Evolutionary conservation across 2,329 filamentous ascomycete species (phyloP).

Genomic region (Dactylellina parvicollis): DNA sequence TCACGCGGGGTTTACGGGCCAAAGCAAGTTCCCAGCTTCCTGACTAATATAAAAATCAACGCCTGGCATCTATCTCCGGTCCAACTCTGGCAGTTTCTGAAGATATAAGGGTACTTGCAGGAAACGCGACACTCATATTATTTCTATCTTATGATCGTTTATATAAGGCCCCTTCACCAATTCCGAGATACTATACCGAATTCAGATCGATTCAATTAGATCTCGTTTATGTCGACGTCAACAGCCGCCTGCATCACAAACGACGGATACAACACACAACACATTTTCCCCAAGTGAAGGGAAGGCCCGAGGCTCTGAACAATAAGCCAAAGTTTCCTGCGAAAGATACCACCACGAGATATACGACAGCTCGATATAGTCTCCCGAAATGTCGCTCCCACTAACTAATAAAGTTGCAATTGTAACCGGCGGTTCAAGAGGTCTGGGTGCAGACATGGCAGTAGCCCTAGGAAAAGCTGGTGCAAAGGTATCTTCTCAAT

Average conservation of each 20-base stretch:
- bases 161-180: too few relatives aligned
- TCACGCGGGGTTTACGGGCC: background rate
- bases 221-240: background rate
- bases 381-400: conserved; percentile 12
- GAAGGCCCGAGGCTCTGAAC: too few relatives aligned
- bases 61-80: too few relatives aligned
- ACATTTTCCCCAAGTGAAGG: conserved; percentile 18
- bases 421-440: conserved; percentile 43
- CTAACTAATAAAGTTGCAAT: conserved; percentile 42
- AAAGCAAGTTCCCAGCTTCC: background rate
- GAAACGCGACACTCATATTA: too few relatives aligned
- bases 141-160: too few relatives aligned
- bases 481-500: conserved; percentile 34
- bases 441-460: conserved; percentile 42
- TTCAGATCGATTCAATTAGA: too few relatives aligned
- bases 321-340: background rate
- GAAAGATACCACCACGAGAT: background rate
- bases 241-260: background rate
- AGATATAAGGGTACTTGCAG: too few relatives aligned
- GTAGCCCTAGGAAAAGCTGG: conserved; percentile 34
- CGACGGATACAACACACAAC: conserved; percentile 37
- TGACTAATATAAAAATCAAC: background rate
- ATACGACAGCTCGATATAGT: background rate
- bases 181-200: too few relatives aligned
- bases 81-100: too few relatives aligned